Evolutionary conservation across 2,329 filamentous ascomycete species (phyloP).

Genomic region (Penicillium sp.): DNA sequence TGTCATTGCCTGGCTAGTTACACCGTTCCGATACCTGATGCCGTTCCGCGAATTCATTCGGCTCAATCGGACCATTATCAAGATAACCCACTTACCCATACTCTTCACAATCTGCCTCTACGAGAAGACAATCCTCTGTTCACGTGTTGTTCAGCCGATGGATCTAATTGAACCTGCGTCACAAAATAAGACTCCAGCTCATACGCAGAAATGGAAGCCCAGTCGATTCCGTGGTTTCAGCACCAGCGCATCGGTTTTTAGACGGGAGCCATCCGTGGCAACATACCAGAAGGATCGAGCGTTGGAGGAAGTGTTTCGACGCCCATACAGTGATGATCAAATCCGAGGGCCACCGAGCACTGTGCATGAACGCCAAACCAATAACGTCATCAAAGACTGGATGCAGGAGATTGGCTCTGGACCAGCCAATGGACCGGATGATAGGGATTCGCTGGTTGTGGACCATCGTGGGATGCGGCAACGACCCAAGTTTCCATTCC

Average conservation of each 20-base stretch:
- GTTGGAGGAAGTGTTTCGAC: conserved; percentile 84
- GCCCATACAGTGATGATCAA: conserved; percentile 61
- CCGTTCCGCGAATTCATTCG: conserved; percentile 77
- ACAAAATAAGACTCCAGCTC: conserved; percentile 49
- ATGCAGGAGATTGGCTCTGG: conserved; percentile 68
- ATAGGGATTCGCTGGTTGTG: conserved; percentile 58
- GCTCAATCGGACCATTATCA: conserved; percentile 87
- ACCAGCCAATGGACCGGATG: conserved; percentile 56
- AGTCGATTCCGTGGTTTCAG: conserved; percentile 66
- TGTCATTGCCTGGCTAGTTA: conserved; percentile 83
- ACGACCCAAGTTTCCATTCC: conserved; percentile 51
- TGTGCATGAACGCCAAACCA: conserved; percentile 66
- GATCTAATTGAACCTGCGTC: conserved; percentile 76
- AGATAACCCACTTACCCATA: conserved; percentile 83
- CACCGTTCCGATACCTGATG: conserved; percentile 76
- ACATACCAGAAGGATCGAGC: conserved; percentile 88
- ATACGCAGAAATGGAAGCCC: conserved; percentile 58
- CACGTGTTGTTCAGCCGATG: conserved; percentile 74
- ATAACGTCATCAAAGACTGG: conserved; percentile 82
- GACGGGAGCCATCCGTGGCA: conserved; percentile 81
- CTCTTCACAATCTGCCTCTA: conserved; percentile 84
- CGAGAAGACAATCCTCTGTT: conserved; percentile 74
- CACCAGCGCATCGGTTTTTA: conserved; percentile 57
- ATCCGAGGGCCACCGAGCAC: conserved; percentile 57
- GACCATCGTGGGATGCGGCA: conserved; percentile 56